Conservation (phyloP, 225 moss, liverwort and hornwort genomes). For the Ulota crispa region DNA sequence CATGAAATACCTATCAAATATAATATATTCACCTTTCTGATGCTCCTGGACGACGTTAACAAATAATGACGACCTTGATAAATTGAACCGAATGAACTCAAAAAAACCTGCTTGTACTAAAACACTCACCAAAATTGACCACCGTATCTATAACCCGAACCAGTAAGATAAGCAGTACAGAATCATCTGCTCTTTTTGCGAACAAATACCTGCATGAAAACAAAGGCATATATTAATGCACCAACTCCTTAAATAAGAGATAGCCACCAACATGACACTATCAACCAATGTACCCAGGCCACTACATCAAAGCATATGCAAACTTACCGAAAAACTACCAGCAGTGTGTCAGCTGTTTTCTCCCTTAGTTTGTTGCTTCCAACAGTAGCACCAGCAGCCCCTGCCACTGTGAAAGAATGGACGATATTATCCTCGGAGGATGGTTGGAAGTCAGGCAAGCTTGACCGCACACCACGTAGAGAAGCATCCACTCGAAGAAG, state of each 20-base stretch:
- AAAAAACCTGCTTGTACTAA: neutral
- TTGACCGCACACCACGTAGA: conserved; percentile 90
- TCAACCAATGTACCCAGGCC: conserved; percentile 2
- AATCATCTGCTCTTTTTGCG: conserved; percentile 90
- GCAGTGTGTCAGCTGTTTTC: conserved; percentile 77
- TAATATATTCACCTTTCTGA: neutral
- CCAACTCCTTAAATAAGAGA: conserved; percentile 1
- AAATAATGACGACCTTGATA: neutral
- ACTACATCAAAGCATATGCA: conserved; percentile 16
- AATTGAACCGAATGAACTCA: conserved; percentile 1
- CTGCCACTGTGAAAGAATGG: conserved; percentile 65
- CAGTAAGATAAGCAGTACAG: conserved; percentile 81
- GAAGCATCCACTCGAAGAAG: conserved; percentile 93
- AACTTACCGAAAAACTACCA: conserved; percentile 70
- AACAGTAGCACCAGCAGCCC: conserved; percentile 88
- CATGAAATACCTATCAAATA: neutral
- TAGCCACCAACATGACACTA: conserved; percentile 4
- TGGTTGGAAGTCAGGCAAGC: conserved; percentile 83
- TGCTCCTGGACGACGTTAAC: neutral
- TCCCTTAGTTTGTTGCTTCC: conserved; percentile 69
- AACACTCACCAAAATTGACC: conserved; percentile 84
- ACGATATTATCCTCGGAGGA: conserved; percentile 28
- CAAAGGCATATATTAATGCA: conserved; percentile 12
- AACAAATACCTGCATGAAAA: conserved; percentile 68
- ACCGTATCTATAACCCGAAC: conserved; percentile 88